These are phyloP conservation scores for Polymyxa betae DNA, from an alignment of 208 protist genomes.

Conservation along the genomic window DNA sequence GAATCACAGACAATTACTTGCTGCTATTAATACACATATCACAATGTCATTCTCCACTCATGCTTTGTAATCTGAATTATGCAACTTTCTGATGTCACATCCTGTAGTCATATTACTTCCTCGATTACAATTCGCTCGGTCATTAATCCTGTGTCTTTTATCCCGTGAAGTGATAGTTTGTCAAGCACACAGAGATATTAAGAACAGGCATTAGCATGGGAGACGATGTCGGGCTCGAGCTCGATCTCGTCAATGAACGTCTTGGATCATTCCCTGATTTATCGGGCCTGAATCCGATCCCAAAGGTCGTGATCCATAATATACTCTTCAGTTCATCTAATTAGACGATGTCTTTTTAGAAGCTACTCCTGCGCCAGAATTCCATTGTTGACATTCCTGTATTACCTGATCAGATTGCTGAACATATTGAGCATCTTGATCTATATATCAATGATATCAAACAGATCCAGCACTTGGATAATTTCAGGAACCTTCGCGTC, in stretches of 20 bases:
- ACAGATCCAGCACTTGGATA: neutral
- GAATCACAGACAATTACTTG: too few relatives aligned
- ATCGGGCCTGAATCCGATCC: neutral
- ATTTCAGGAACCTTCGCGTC: conserved; percentile 37
- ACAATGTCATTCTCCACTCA: too few relatives aligned
- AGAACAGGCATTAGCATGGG: too few relatives aligned
- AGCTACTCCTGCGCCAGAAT: conserved; percentile 40
- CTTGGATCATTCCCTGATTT: neutral
- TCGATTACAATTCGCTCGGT: too few relatives aligned
- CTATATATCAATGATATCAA: conserved; percentile 39
- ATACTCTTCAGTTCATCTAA: neutral
- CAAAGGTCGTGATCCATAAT: neutral
- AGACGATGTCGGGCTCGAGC: conserved; percentile 12
- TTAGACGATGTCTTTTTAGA: neutral
- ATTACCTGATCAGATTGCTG: neutral
- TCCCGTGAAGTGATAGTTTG: too few relatives aligned
- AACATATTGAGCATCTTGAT: neutral
- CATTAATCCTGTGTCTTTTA: too few relatives aligned
- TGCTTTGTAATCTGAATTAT: too few relatives aligned
- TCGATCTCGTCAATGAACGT: neutral
- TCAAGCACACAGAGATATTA: too few relatives aligned
- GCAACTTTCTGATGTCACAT: too few relatives aligned
- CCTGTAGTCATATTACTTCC: too few relatives aligned
- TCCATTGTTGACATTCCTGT: neutral
- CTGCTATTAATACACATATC: too few relatives aligned